Base-by-base conservation (phyloP, 2,329 filamentous ascomycete genomes). In the Trichophaea hybrida region DNA sequence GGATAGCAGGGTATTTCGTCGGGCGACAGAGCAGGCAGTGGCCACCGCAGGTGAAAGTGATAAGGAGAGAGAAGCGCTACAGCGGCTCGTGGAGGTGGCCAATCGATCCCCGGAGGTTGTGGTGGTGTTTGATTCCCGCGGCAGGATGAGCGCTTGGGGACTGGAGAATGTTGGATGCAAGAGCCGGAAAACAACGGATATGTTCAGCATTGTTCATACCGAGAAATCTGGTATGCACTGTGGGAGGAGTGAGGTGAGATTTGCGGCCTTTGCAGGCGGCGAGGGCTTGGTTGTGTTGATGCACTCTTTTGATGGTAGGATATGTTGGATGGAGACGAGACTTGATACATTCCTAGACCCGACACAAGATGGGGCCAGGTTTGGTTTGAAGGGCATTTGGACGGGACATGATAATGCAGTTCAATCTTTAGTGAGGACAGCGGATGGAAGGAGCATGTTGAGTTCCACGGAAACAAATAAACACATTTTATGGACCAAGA, bases 131-230 rank as follows among this genome's bases (percentile, higher is more conserved):
- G 88, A 97, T 71, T 83, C 84, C n/a, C 76, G 78, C 52, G 91
- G 91, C 1, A 83, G 84, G 65, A 88, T 97, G 85, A 89, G 87
- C 44, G 88, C 88, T 0, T 96, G 91, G 87, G 91, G 88, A 0
- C 74, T 98, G 59, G 90, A 97, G 71, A 90, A 91, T 69, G 80
- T 94, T 17, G 84, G 85, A 38, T 83, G 80, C 67, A 88, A 84
- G 69, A 75, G 77, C 35, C 81, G 80, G 65, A 80, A 80, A 61
- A 76, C 79, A 3, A 77, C 81, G 33, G 82, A 83, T 63, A 80
- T 91, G n/a, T 94, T 93, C 74, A 93, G 88, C 69, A 83, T 96
- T 66, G 82, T 88, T 1, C 86, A 94, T 68, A 80, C 90, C 32
- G 81, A 86, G 68, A 55, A 58, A 32, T 61, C 59, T 2, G 64